Evolutionary conservation across 2,329 filamentous ascomycete species (phyloP).

Genomic region (Alternaria sp.): DNA sequence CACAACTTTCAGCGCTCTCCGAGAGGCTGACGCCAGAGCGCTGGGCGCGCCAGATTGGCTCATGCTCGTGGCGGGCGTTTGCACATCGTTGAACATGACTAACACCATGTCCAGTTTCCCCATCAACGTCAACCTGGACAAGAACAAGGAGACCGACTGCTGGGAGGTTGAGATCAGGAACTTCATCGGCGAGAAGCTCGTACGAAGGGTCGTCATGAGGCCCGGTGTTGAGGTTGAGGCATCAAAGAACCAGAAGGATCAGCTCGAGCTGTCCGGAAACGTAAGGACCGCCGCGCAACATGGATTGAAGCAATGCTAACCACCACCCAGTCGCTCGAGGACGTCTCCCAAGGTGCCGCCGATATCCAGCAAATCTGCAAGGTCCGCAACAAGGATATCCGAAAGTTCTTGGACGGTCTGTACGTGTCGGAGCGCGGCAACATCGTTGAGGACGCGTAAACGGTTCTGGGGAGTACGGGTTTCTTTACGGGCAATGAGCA

Average conservation of each 20-base stretch:
- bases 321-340: slow-evolving; percentile 73
- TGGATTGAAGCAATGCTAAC: slow-evolving; percentile 23
- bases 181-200: slow-evolving; percentile 85
- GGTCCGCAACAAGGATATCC: slow-evolving; percentile 99
- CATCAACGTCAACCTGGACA: slow-evolving; percentile 99
- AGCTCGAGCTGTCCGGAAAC: slow-evolving; percentile 92
- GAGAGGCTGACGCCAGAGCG: not conserved
- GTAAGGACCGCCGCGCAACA: slow-evolving; percentile 23
- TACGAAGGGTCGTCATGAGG: slow-evolving; percentile 89
- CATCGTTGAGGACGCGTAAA: slow-evolving; percentile 71
- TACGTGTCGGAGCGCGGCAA: slow-evolving; percentile 99
- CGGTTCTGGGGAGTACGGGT: slow-evolving; percentile 42
- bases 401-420: slow-evolving; percentile 99
- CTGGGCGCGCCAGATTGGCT: not conserved
- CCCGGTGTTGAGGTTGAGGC: slow-evolving; percentile 87
- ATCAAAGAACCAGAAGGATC: slow-evolving; percentile 95
- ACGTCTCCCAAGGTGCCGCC: slow-evolving; percentile 95
- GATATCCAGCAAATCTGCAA: slow-evolving; percentile 99
- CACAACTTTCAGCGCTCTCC: not conserved
- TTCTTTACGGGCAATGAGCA: slow-evolving; percentile 51
- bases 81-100: slow-evolving; percentile 14
- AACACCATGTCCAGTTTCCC: slow-evolving; percentile 69
- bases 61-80: not conserved
- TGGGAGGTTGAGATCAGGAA: slow-evolving; percentile 96
- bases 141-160: slow-evolving; percentile 88